Base-by-base conservation (phyloP, 2,329 filamentous ascomycete genomes). In the Rachicladosporium sp. region DNA sequence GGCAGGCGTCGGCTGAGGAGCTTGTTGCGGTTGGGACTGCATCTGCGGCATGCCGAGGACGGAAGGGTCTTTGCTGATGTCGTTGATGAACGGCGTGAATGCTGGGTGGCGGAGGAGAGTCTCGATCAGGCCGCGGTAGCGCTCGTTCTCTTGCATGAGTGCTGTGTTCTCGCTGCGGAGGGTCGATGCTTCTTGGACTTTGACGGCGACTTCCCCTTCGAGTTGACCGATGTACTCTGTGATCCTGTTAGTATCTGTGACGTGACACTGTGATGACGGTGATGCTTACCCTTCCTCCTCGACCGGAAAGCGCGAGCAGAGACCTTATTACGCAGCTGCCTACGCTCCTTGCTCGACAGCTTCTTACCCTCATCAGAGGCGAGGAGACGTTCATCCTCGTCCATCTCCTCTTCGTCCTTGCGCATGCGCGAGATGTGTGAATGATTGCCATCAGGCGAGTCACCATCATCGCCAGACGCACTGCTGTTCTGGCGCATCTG, bases 391-490 rank as follows among this genome's bases (percentile, higher is more conserved):
- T 96, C 89, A 53, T 96, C 91, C 61, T 95, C 89, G 52, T 98
- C 91, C 89, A 98, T 96, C 38, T 96, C 89, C 45, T 95, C 88
- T 54, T 95, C 88, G 33, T 94, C 86, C 71, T 96, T 96, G 71
- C 80, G 88, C 46, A 75, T 65, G 47, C 79, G 80, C 37, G 80
- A 70, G 51, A 85, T 73, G 57, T 85, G 80, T 40, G 77, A 31
- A 31, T 10, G 12, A 12, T 31, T 31, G 30, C 12, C 30, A 29
- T 60, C 53, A 15, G 61, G 55, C 27, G 61, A 60, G 27, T 52
- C 50, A 45, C 61, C 64, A 15, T 73, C 68, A 36, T 74, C 68
- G 19, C 67, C 63, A 32, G 50, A 46, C 10, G 76, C 71, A n/a
- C 67, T 62, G 61, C 82, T 86, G 49, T 68, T 76, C 51, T 85